phyloP scores from a whole-genome alignment of 768 basidiomycete species.

The Xanthoconium stramineum region DNA sequence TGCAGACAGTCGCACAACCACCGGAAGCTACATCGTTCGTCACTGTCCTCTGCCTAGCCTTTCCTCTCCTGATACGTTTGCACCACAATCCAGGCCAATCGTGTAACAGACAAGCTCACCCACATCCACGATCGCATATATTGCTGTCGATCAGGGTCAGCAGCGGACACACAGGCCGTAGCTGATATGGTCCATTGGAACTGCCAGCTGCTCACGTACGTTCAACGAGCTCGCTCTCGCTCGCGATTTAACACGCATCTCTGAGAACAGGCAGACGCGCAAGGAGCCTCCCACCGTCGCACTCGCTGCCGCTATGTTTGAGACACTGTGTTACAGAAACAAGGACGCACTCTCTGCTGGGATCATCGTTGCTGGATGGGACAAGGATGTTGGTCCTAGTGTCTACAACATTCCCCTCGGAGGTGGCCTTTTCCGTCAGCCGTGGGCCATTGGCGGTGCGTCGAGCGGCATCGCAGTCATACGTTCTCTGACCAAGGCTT shows the following conservation, averaged over 20 bases:
- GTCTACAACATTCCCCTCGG: slow-evolving; percentile 98
- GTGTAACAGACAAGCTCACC: slow-evolving; percentile 98
- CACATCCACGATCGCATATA: slow-evolving; percentile 97
- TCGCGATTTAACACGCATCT: not conserved
- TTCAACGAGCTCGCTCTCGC: slow-evolving; percentile 5
- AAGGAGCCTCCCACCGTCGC: slow-evolving; percentile 75
- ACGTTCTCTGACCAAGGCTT: not conserved
- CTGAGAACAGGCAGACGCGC: slow-evolving; percentile 45
- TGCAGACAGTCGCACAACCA: slow-evolving; percentile 96
- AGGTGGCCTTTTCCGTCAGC: slow-evolving; percentile 94
- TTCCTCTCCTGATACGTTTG: not conserved
- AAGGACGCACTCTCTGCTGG: slow-evolving; percentile 88
- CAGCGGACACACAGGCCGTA: slow-evolving; percentile 95
- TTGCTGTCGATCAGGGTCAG: slow-evolving; percentile 97
- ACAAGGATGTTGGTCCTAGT: slow-evolving; percentile 82
- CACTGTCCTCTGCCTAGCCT: not conserved
- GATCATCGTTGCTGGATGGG: slow-evolving; percentile 99
- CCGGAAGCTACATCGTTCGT: slow-evolving; percentile 91
- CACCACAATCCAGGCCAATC: slow-evolving; percentile 66
- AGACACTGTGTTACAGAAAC: slow-evolving; percentile 88
- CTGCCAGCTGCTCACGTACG: slow-evolving; percentile 73
- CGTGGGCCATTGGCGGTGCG: slow-evolving; percentile 97
- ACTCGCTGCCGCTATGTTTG: slow-evolving; percentile 78
- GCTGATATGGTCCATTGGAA: slow-evolving; percentile 87
- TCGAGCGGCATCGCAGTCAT: not conserved